Percentiles rank a stretch among this genome's conserved stretches.
phyloP scores from a whole-genome alignment of 1,284 basidiomycete genomes.

The Cerioporus squamosus region DNA sequence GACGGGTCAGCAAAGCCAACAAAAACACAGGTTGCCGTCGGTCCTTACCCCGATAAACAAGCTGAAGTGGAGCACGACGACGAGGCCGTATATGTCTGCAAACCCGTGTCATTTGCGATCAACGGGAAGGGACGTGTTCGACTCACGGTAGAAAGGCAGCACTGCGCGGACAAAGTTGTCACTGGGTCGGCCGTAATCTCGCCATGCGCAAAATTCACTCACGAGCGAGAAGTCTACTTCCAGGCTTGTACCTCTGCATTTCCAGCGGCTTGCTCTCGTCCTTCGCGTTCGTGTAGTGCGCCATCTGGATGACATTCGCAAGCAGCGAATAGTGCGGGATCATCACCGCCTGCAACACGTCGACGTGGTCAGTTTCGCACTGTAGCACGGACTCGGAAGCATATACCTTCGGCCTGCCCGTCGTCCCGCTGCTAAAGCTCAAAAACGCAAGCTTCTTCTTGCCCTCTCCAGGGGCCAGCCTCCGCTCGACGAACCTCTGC shows the following conservation, averaged over 20 bases:
- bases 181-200: too few relatives aligned
- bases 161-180: constrained; percentile 14
- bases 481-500: constrained; percentile 48
- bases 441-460: constrained; percentile 73
- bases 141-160: constrained; percentile 39
- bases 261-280: constrained; percentile 39
- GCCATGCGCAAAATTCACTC: constrained; percentile 27
- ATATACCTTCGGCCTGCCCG: constrained; percentile 77
- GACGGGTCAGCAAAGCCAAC: constrained; percentile 13
- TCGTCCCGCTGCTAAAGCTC: constrained; percentile 81
- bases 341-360: constrained; percentile 57
- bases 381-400: background rate
- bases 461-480: constrained; percentile 62
- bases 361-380: background rate
- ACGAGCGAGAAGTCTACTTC: constrained; percentile 58
- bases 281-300: constrained; percentile 52
- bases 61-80: constrained; percentile 54
- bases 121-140: background rate
- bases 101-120: background rate
- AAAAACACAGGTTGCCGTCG: constrained; percentile 11
- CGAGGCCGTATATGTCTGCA: constrained; percentile 71
- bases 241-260: constrained; percentile 48
- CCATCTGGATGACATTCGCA: constrained; percentile 68
- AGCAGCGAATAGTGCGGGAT: constrained; percentile 74
- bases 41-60: constrained; percentile 51